These are phyloP conservation scores for Tolypocladium ovalisporum DNA, from an alignment of 2,329 filamentous ascomycete genomes.

Conservation along the genomic window DNA sequence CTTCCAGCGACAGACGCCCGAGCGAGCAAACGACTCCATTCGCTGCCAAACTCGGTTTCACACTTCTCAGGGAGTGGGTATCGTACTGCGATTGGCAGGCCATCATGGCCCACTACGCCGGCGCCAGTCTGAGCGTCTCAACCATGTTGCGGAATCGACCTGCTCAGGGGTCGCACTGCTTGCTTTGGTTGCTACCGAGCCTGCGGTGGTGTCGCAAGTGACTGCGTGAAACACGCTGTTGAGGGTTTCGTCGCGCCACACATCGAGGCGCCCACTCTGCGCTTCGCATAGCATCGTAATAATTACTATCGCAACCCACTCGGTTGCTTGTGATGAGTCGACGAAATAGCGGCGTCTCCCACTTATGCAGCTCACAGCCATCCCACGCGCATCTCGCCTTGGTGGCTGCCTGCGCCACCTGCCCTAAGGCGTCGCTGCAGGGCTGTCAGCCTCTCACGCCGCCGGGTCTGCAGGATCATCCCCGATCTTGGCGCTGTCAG, in stretches of 20 bases:
- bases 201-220: not conserved
- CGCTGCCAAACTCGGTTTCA: not conserved
- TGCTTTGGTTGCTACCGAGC: not conserved
- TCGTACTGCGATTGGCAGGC: not conserved
- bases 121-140: not conserved
- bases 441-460: not conserved
- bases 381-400: not conserved
- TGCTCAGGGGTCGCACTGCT: not conserved
- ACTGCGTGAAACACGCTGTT: constrained; percentile 4
- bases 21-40: not conserved
- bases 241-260: constrained; percentile 4
- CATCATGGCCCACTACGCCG: not conserved
- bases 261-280: not conserved
- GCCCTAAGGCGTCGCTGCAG: not conserved
- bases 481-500: not conserved
- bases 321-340: not conserved
- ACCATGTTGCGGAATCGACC: not conserved
- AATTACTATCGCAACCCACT: not conserved
- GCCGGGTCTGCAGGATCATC: not conserved
- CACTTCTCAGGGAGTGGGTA: not conserved
- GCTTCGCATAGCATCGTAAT: not conserved
- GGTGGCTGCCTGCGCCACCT: not conserved
- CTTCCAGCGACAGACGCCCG: not conserved
- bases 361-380: not conserved
- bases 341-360: not conserved